phyloP scores from a whole-genome alignment of 352 stramenopile species.

The Pythium volutum region DNA sequence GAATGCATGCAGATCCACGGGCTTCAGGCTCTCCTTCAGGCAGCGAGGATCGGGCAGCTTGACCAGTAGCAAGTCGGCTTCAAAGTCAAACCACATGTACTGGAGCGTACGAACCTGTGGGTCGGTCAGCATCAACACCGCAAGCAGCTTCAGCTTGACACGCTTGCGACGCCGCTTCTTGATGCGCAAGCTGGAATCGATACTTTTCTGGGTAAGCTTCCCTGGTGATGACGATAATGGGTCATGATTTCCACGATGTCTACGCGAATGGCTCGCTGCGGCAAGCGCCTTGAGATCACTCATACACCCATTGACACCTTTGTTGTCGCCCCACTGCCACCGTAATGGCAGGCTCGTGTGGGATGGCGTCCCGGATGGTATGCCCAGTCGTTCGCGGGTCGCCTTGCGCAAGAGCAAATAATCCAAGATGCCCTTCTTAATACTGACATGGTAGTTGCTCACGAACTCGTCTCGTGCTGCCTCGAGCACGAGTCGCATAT shows the following conservation, averaged over 20 bases:
- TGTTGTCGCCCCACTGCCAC: constrained; percentile 70
- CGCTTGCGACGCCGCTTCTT: constrained; percentile 38
- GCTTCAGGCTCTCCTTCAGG: constrained; percentile 23
- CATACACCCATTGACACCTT: constrained; percentile 46
- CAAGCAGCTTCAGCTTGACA: constrained; percentile 37
- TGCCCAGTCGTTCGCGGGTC: constrained; percentile 45
- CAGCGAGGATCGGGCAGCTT: constrained; percentile 35
- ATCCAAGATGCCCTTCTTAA: constrained; percentile 76
- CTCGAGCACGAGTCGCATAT: constrained; percentile 44
- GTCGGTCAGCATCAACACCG: constrained; percentile 49
- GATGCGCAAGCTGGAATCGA: constrained; percentile 4
- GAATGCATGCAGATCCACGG: constrained; percentile 51
- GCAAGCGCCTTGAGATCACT: constrained; percentile 47
- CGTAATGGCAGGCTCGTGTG: constrained; percentile 42
- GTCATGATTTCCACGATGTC: neutral
- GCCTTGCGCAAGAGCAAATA: constrained; percentile 52
- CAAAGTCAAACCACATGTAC: constrained; percentile 58
- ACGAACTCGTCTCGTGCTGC: constrained; percentile 43
- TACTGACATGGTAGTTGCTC: constrained; percentile 56
- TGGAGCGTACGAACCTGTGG: constrained; percentile 51
- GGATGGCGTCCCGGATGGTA: constrained; percentile 41
- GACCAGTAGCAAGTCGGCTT: constrained; percentile 41
- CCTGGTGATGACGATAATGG: neutral
- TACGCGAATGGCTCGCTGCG: neutral
- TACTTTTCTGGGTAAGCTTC: neutral